Conservation (phyloP, 805 yeast species). For the Kodamaea kakaduensis region DNA sequence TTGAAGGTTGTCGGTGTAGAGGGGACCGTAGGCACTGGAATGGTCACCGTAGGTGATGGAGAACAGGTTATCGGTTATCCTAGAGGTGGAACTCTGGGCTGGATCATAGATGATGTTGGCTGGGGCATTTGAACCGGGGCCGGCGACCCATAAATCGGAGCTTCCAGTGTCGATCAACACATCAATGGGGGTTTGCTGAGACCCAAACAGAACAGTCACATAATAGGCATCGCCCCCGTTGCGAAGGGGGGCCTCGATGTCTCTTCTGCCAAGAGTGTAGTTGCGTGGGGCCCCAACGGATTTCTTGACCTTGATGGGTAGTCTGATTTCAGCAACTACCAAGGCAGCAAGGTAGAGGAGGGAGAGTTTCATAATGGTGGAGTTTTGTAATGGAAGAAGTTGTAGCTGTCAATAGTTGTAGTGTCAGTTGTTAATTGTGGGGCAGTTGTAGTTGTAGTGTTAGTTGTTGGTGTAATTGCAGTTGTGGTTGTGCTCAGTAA, state of each 20-base stretch:
- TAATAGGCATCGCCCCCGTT: conserved; percentile 1
- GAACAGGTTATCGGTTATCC: conserved; percentile 2
- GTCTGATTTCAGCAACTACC: too few species aligned
- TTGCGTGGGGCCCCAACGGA: too few species aligned
- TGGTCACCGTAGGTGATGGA: conserved; percentile 2
- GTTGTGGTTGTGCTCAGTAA: too few species aligned
- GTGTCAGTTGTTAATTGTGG: too few species aligned
- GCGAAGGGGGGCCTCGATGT: background rate
- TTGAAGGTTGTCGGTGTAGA: conserved; percentile 7
- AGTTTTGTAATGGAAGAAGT: too few species aligned
- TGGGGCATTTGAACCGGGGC: background rate
- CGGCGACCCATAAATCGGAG: conserved; percentile 5
- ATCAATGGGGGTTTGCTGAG: background rate
- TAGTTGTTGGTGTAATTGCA: too few species aligned
- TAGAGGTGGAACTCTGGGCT: conserved; percentile 7
- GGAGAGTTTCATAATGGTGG: too few species aligned
- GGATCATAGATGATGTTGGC: background rate
- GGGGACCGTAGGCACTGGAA: conserved; percentile 2
- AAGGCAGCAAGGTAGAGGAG: too few species aligned
- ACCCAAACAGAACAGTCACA: background rate
- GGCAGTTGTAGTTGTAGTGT: too few species aligned
- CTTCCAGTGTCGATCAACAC: conserved; percentile 4
- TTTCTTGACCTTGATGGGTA: too few species aligned
- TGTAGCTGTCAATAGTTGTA: too few species aligned
- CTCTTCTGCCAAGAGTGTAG: too few species aligned